Percentiles rank a stretch among this genome's conserved stretches.
Evolutionary conservation across 2,329 filamentous ascomycete genomes (phyloP).

Genomic region (Alternaria arborescens): DNA sequence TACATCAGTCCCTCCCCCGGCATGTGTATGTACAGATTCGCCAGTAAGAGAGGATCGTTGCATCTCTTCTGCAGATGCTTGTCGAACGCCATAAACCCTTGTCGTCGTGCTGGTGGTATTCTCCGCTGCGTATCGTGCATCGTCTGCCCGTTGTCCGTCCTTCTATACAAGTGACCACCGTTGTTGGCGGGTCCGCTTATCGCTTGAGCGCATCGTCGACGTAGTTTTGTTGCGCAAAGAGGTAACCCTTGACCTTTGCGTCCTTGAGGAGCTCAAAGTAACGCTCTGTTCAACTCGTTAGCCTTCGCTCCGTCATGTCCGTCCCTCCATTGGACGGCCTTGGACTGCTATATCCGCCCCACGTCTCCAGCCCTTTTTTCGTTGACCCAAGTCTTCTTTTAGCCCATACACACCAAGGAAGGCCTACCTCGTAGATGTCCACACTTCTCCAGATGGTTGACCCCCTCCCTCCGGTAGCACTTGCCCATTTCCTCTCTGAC

Average conservation of each 20-base stretch:
- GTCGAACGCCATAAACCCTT: constrained; percentile 18
- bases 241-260: constrained; percentile 78
- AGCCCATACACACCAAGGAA: neutral
- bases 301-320: constrained; percentile 12
- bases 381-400: neutral
- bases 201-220: constrained; percentile 48
- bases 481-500: constrained; percentile 85
- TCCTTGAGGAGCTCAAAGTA: constrained; percentile 81
- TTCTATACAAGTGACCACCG: constrained; percentile 4
- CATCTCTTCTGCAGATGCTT: constrained; percentile 12
- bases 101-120: constrained; percentile 13
- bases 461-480: constrained; percentile 84
- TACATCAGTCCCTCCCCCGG: constrained; percentile 22
- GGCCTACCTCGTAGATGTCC: constrained; percentile 77
- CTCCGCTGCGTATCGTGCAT: neutral
- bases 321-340: neutral
- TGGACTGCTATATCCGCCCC: neutral
- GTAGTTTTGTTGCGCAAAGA: constrained; percentile 83
- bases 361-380: neutral
- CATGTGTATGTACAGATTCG: constrained; percentile 44
- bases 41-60: constrained; percentile 27
- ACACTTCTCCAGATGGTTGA: constrained; percentile 90
- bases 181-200: constrained; percentile 11
- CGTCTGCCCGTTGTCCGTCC: constrained; percentile 3
- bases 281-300: constrained; percentile 66